Percentiles rank a stretch among this genome's conserved stretches.
phyloP scores from a whole-genome alignment of 164 flowering plant genomes.

The Vitis rupestris region DNA sequence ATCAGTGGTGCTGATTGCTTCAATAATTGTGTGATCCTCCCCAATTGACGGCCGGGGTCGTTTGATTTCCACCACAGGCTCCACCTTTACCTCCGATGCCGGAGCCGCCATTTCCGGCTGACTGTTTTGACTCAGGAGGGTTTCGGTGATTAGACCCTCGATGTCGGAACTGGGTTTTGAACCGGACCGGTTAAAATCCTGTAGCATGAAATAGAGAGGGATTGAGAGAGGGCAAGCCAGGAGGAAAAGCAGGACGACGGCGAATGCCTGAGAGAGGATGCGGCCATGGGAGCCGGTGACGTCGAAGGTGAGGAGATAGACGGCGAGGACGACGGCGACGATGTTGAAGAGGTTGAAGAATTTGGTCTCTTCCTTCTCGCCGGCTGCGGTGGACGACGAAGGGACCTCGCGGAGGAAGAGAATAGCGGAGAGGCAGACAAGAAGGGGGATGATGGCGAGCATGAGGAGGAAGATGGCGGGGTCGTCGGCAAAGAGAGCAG shows the following conservation, averaged over 20 bases:
- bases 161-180: slow-evolving; percentile 22
- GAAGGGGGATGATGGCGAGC: slow-evolving; percentile 60
- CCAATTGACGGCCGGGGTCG: slow-evolving; percentile 51
- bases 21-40: slow-evolving; percentile 81
- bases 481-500: slow-evolving; percentile 59
- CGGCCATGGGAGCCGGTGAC: slow-evolving; percentile 24
- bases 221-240: slow-evolving; percentile 47
- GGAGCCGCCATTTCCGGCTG: slow-evolving; percentile 8
- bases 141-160: slow-evolving; percentile 37
- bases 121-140: slow-evolving; percentile 30
- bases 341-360: slow-evolving; percentile 46
- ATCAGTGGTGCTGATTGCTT: slow-evolving; percentile 61
- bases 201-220: slow-evolving; percentile 41
- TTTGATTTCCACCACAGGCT: slow-evolving; percentile 16
- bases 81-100: slow-evolving; percentile 10
- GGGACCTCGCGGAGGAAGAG: slow-evolving; percentile 74
- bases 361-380: slow-evolving; percentile 32
- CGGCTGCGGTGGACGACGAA: slow-evolving; percentile 24
- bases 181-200: slow-evolving; percentile 14
- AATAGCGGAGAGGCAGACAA: slow-evolving; percentile 61
- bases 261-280: slow-evolving; percentile 25
- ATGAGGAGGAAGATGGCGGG: slow-evolving; percentile 64
- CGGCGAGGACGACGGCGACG: slow-evolving; percentile 51
- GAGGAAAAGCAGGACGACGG: slow-evolving; percentile 29
- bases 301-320: slow-evolving; percentile 43